phyloP scores from a whole-genome alignment of 2,329 filamentous ascomycete species.

The Aspergillus fischeri region DNA sequence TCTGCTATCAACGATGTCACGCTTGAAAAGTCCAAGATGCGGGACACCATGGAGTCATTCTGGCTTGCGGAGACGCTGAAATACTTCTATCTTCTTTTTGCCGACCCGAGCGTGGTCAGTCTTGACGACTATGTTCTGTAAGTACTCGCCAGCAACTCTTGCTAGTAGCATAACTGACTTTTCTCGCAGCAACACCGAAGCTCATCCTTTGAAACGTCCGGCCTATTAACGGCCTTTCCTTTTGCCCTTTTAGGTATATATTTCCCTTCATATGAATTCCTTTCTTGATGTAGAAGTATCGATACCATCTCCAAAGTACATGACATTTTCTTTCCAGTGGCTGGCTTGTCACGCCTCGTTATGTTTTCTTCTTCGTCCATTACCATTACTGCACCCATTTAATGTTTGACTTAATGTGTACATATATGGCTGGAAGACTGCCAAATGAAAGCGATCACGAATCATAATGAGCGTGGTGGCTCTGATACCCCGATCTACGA shows the following conservation, averaged over 20 bases:
- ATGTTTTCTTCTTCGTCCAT: neutral
- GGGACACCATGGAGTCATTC: conserved; percentile 70
- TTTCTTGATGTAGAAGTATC: conserved; percentile 7
- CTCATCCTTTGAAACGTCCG: conserved; percentile 25
- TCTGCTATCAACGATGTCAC: conserved; percentile 66
- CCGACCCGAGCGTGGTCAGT: conserved; percentile 40
- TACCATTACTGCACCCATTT: neutral
- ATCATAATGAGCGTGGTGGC: neutral
- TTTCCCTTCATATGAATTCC: neutral
- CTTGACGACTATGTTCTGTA: conserved; percentile 46
- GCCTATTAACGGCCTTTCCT: conserved; percentile 5
- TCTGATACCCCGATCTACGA: neutral
- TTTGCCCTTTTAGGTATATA: neutral
- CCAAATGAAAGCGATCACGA: neutral
- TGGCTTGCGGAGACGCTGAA: conserved; percentile 57
- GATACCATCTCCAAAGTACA: conserved; percentile 7
- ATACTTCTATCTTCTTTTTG: conserved; percentile 47
- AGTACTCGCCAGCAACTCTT: conserved; percentile 18
- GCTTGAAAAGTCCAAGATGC: conserved; percentile 37
- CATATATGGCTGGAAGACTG: neutral
- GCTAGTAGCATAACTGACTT: conserved; percentile 1
- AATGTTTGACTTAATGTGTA: neutral
- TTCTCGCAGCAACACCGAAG: conserved; percentile 19
- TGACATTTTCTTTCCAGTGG: neutral
- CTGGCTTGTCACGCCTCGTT: neutral